Evolutionary conservation across 1,139 yeast species (phyloP), one percentile per base, ranked within the genome.

Genomic region (Sugiyamaella xylanicola): DNA sequence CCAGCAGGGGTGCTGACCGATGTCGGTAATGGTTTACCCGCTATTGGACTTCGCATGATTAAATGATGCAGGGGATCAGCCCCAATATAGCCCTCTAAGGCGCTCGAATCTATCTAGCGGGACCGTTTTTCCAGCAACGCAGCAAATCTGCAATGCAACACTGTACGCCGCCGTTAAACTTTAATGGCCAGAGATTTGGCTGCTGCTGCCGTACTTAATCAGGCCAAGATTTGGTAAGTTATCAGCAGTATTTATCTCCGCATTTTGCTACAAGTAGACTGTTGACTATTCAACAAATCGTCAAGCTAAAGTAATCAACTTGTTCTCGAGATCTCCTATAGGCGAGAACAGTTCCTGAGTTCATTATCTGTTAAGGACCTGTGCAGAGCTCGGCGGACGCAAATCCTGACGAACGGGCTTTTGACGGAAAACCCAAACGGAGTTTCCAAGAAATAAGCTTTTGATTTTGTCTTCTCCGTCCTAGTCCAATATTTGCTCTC

Each of bases 71-170:
- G 7, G 25, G 9, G 15, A 32, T 32, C 15, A 32, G 37, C 15
- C 37, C 15, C 13, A n/a, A 4, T n/a, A n/a, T 4, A 8, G 37
- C 15, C 4, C 37, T n/a, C 37, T 4, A n/a, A n/a, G 15, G 32
- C 11, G 32, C 32, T 11, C 32, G 32, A 25, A 25, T 7, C 32
- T 11, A 15, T n/a, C 37, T 32, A 32, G 37, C 37, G 15, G 15
- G 37, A 32, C 37, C 37, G 37, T 32, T 32, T 8, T 32, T 32
- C 32, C 21, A 8, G 29, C 17, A 41, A 41, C 32, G 22, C 27
- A 41, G 22, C 20, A 39, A 39, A 39, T 16, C 47, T 43, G 47
- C 47, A 43, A 43, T 43, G 47, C 47, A 40, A 4, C 43, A 27
- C 37, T 8, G 13, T 32, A 32, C 15, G 37, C n/a, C 36, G 21